Evolutionary conservation across 768 basidiomycete species (phyloP).

Genomic region (Heimioporus sp.): DNA sequence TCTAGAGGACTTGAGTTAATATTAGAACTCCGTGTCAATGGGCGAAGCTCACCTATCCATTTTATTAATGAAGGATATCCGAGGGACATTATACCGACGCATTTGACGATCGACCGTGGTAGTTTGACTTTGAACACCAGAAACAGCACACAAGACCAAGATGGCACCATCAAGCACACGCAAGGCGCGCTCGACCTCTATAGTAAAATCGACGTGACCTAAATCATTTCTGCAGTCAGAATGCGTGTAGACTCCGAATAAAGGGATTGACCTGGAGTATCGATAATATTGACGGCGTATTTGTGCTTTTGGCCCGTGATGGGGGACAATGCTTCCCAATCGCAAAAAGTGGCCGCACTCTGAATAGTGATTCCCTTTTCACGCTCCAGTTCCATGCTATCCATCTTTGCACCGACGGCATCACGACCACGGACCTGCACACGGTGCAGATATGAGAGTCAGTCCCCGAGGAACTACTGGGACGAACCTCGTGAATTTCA

Average conservation of each 20-base stretch:
- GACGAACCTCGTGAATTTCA: conserved; percentile 84
- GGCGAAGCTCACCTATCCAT: conserved; percentile 75
- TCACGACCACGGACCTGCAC: conserved; percentile 86
- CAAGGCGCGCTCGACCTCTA: conserved; percentile 96
- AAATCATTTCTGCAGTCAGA: conserved; percentile 2
- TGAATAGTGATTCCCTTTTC: conserved; percentile 99
- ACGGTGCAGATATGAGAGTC: neutral
- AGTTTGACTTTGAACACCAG: conserved; percentile 97
- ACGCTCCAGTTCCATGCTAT: conserved; percentile 97
- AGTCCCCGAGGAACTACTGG: neutral
- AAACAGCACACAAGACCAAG: conserved; percentile 93
- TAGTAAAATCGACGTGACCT: conserved; percentile 99
- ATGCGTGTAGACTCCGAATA: neutral
- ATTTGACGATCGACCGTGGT: conserved; percentile 99
- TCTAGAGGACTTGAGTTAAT: conserved; percentile 36
- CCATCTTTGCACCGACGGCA: conserved; percentile 98
- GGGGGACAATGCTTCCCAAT: conserved; percentile 80
- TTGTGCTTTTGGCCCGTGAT: conserved; percentile 66
- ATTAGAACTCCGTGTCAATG: neutral
- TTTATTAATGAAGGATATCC: conserved; percentile 97
- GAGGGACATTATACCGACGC: conserved; percentile 93
- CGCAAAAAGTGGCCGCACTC: conserved; percentile 97
- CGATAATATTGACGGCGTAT: conserved; percentile 96
- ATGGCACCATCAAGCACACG: conserved; percentile 97
- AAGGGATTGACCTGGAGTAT: conserved; percentile 75